Base-by-base conservation (phyloP, 495 filamentous ascomycete species). In the Penicillium tannophilum region DNA sequence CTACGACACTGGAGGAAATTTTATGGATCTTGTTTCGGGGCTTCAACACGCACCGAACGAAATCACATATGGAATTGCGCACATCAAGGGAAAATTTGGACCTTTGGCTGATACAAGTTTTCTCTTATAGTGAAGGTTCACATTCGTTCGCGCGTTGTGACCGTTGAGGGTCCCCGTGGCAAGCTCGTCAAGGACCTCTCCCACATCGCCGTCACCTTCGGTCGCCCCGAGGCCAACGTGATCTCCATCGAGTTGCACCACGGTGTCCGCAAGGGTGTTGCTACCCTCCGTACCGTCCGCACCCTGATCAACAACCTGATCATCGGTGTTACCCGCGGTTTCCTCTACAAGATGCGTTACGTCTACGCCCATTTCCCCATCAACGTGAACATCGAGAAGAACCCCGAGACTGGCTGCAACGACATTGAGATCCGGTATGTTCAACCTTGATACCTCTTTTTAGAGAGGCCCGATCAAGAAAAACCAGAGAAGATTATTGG, bases 301-400 rank as follows among this genome's bases (percentile, higher is more conserved):
- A 92, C 92, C 56, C 70, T 98, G 77, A 96, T 98, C 84, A 90
- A 94, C 86, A 98, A 98, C 88, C 69, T 98, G 77, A 90, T 98
- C 80, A 88, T 91, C 73, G 94, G 94, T 78, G 94, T 98, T 60
- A 98, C 95, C 73, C 93, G 90, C 82, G 94, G 94, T 61, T 98
- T 90, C 90, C 93, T 93, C 83, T 98, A 98, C 90, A 98, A 98
- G 90, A 98, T 98, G 94, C 90, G 94, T 65, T 98, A 98, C 81
- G 94, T 98, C 81, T 98, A 98, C 78, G 94, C 94, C 69, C 94
- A 98, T 87, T 98, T 98, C 76, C 94, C 94, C 76, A 98, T 98
- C 91, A 98, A 98, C 85, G 94, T 98, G 77, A 98, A 98, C 84
- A 79, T 98, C 65, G 92, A 98, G 60, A 93, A 95, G 89, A 94